These are phyloP conservation scores for Phoma sp. DNA, from an alignment of 2,329 filamentous ascomycete species.

Conservation along the genomic window DNA sequence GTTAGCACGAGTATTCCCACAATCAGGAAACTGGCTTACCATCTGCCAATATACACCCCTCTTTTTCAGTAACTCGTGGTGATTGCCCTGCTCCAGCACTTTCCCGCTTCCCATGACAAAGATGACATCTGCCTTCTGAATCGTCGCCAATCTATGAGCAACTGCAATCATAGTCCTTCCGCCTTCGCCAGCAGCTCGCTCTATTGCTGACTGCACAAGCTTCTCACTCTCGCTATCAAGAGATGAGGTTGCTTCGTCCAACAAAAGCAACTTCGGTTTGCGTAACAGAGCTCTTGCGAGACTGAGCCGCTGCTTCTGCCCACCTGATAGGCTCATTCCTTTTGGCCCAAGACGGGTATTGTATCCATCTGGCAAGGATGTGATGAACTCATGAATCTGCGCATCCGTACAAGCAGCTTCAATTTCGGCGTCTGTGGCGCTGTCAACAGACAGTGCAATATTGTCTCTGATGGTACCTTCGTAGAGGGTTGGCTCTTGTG, in stretches of 20 bases:
- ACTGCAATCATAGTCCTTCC: conserved; percentile 42
- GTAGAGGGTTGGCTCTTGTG: conserved; percentile 56
- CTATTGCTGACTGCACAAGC: conserved; percentile 44
- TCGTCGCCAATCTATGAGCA: conserved; percentile 46
- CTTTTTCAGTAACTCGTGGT: conserved; percentile 36
- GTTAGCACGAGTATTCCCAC: background rate
- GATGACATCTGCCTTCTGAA: conserved; percentile 48
- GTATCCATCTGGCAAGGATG: conserved; percentile 45
- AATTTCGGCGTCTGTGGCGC: conserved; percentile 36
- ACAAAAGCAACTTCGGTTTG: conserved; percentile 38
- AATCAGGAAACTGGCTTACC: conserved; percentile 6
- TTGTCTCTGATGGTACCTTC: conserved; percentile 52
- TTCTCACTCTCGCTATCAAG: conserved; percentile 46
- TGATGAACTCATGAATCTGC: conserved; percentile 49
- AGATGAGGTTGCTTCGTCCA: conserved; percentile 45
- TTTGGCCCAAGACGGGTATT: conserved; percentile 44
- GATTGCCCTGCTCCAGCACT: conserved; percentile 43
- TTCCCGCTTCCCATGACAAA: conserved; percentile 44
- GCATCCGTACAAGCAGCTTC: conserved; percentile 43
- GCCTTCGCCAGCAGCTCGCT: conserved; percentile 35
- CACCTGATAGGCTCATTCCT: conserved; percentile 42
- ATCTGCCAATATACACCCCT: conserved; percentile 46
- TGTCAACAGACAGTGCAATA: conserved; percentile 42
- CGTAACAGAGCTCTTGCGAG: conserved; percentile 44
- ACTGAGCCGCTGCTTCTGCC: conserved; percentile 45